Base-by-base conservation (phyloP, 1,139 yeast species). In the Magnusiomyces tetraspermus region DNA sequence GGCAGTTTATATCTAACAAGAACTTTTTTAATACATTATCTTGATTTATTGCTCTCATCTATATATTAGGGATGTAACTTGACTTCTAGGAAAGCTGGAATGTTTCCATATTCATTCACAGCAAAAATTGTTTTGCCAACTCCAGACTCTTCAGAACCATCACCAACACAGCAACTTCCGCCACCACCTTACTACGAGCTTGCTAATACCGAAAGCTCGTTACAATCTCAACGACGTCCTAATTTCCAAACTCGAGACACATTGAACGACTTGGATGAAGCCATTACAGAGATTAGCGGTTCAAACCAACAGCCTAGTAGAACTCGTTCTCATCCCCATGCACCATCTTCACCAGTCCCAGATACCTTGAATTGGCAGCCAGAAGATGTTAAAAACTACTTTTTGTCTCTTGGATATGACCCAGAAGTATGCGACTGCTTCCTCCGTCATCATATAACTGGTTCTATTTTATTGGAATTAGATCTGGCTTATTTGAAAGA, bases 401-500 rank as follows among this genome's bases (percentile, higher is more conserved):
- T 92, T 63, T 76, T 80, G 2, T 75, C 76, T 23, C 71, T 82
- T 40, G 95, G 95, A 1, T 88, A 87, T 63, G 95, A 86, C 60
- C 68, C 77, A 50, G 79, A 75, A 26, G 79, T 86, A 15, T 83
- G 95, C 1, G 82, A 84, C 1, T 82, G 86, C 63, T 94, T 94
- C 67, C 79, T 84, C 4, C 78, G 83, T 59, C 98, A 92, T 69
- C 87, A 89, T 62, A 88, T 92, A 55, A 83, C 92, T 0, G 98
- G 98, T 19, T 74, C 80, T 2, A 90, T 92, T 51, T 71, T 92
- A 50, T 74, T 92, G 53, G 96, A 90, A 66, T 75, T 94, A 59
- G 97, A 90, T 63, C 75, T 90, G 59, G 78, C 88, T 1, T 86
- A 86, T 63, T 75, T 92, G 63, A 92, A 92, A 66, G 98, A 92